phyloP scores from a whole-genome alignment of 129 eudicot species.

The Lactuca sativa region DNA sequence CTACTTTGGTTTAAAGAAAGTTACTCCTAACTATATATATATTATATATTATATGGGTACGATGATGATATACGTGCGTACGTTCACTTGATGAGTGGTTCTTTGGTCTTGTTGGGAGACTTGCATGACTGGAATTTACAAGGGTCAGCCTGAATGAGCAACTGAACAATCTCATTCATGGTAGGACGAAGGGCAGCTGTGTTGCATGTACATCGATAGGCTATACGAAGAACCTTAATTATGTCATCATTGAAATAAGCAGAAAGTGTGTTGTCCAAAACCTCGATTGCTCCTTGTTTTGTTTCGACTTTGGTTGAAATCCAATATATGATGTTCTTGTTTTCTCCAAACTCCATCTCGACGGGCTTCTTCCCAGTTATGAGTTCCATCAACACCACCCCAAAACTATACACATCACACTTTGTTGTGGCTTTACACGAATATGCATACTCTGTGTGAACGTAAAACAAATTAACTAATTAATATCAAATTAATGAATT shows the following conservation, averaged over 20 bases:
- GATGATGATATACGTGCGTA: not conserved
- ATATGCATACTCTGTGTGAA: conserved; percentile 67
- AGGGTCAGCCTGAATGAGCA: conserved; percentile 79
- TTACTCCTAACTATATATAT: conserved; percentile 6
- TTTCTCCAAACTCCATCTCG: conserved; percentile 92
- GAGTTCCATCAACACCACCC: conserved; percentile 91
- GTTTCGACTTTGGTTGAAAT: conserved; percentile 76
- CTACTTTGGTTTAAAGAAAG: conserved; percentile 25
- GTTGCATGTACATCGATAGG: conserved; percentile 69
- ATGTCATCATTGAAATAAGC: conserved; percentile 60
- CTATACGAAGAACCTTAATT: conserved; percentile 75
- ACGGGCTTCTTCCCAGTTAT: conserved; percentile 88
- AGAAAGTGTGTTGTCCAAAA: conserved; percentile 60
- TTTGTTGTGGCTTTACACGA: conserved; percentile 84
- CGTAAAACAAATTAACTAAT: too few species aligned
- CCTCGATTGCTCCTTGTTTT: conserved; percentile 73
- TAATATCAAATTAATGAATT: too few species aligned
- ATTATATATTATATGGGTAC: not conserved
- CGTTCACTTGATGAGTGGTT: conserved; percentile 36
- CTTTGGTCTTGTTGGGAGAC: conserved; percentile 56
- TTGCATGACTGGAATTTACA: conserved; percentile 65
- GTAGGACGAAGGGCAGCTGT: conserved; percentile 65
- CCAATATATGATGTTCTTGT: conserved; percentile 87
- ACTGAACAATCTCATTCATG: conserved; percentile 79
- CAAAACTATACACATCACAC: conserved; percentile 90